Evolutionary conservation across 495 filamentous ascomycete genomes (phyloP), one percentile per base, ranked within the genome.

Genomic region (Geopyxis carbonaria): DNA sequence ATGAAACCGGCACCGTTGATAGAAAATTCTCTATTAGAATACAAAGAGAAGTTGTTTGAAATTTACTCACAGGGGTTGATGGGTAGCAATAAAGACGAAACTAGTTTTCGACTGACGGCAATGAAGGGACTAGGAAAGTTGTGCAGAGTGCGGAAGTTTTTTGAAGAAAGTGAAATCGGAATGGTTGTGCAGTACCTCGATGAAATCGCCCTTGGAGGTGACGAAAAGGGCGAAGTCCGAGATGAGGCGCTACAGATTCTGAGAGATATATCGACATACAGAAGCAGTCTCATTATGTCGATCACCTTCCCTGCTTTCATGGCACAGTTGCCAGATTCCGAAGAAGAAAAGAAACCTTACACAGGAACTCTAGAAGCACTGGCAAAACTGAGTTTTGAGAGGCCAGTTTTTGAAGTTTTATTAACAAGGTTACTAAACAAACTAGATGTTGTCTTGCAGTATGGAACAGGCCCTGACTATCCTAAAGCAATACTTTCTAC

Each of bases 231-330:
- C 66, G 72, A 31, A 64, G 65, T 36, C 65, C 69, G 45, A 64
- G 67, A 69, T 25, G 67, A 73, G 49, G 72, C 78, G n/a, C 70
- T 82, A 34, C 55, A 64, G 31, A 68, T 69, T 29, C 60, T 83
- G 29, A 64, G 70, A 7, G 67, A 75, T 22, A 67, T 83, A 34
- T 76, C 76, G 5, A 75, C 68, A 44, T 63, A 72, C 36, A 77
- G 75, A 45, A 70, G 76, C 9, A 65, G 66, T n/a, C 53, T 77
- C 18, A 73, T 83, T 14, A 69, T 78, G 57, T 67, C 80, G 34
- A 73, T 75, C 22, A 78, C 76, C 0, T 75, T 83, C 56, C 78
- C 78, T 10, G 71, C 72, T 7, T 80, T 83, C 48, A 70, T 81
- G 60, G 76, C 76, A 1, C 67, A 69, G 20, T 59, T 83, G 1